Percentiles rank a stretch among this genome's conserved stretches.
Conservation (phyloP, 345 rosid species). For the Aquilaria yunnanensis region DNA sequence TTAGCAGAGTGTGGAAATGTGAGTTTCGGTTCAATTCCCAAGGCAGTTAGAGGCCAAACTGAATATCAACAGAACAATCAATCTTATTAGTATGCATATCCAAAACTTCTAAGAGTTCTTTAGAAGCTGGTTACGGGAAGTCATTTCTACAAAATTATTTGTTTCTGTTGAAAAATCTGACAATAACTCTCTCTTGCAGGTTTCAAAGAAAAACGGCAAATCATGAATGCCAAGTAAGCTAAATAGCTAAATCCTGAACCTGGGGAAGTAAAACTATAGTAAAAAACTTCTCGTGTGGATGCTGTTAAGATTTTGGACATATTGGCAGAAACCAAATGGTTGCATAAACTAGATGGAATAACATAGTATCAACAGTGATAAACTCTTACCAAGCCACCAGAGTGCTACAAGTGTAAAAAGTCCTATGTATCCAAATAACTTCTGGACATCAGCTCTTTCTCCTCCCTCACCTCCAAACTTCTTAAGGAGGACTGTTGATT, state of each 20-base stretch:
- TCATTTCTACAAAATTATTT: not conserved
- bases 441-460: constrained; percentile 87
- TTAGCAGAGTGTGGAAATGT: constrained; percentile 87
- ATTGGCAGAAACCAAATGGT: not conserved
- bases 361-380: too few relatives aligned
- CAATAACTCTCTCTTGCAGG: not conserved
- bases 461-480: constrained; percentile 98
- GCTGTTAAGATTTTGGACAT: too few relatives aligned
- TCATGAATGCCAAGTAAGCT: not conserved
- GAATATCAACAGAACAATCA: constrained; percentile 18
- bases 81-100: not conserved
- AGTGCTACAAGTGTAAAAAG: constrained; percentile 93
- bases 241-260: too few relatives aligned
- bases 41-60: constrained; percentile 96
- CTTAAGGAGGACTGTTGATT: constrained; percentile 83
- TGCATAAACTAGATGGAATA: too few relatives aligned
- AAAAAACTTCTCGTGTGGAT: too few relatives aligned
- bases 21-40: constrained; percentile 97
- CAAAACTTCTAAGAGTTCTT: not conserved
- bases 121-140: too few relatives aligned
- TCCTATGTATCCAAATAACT: constrained; percentile 96
- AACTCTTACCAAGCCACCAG: constrained; percentile 95
- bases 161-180: not conserved
- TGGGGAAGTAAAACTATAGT: too few relatives aligned
- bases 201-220: not conserved